Base-by-base conservation (phyloP, 768 basidiomycete genomes). In the Amyloporia xantha region DNA sequence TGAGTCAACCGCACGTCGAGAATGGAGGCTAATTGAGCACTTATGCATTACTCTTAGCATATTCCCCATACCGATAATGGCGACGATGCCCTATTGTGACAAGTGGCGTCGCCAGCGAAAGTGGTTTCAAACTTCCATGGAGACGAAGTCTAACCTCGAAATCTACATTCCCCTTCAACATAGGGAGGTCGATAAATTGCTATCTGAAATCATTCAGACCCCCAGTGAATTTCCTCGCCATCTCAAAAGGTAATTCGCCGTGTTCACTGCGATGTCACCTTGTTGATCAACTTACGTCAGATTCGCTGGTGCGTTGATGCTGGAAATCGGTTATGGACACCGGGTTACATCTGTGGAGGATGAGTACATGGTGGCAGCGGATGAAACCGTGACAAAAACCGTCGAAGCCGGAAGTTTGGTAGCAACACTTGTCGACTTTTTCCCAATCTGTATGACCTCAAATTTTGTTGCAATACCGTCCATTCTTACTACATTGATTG, bases 291-390 rank as follows among this genome's bases (percentile, higher is more conserved):
- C 9, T 39, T 39, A 10, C 17, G 30, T 21, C 55, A 67, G 65
- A 37, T 65, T 62, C 48, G 52, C 61, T 11, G 58, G 62, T 4
- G 64, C 61, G 11, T 52, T 55, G 5, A 62, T 68, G 47, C 54
- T 67, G 53, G 62, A 64, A 12, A 59, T 65, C n/a, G 54, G 63
- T 5, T 69, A 69, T 40, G 67, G 67, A 1, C 62, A 66, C 45
- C n/a, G 20, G 5, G 48, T 57, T 1, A 52, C 47, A 17, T 61
- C 61, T 19, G 38, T 57, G 9, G 57, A 68, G 15, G 67, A 69
- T 47, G 40, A 54, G 21, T 63, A 60, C 49, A 55, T 66, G 4
- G 17, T 33, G 4, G 21, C 57, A 10, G 57, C 57, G 1, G 59
- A 63, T 19, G 48, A 47, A 17, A 51, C 51, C 4, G 49, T 46